A percentile compares a stretch with the other conserved stretches of the same genome.
Conservation (phyloP, 73 alveolate species). For the Paramecium sonneborni region DNA sequence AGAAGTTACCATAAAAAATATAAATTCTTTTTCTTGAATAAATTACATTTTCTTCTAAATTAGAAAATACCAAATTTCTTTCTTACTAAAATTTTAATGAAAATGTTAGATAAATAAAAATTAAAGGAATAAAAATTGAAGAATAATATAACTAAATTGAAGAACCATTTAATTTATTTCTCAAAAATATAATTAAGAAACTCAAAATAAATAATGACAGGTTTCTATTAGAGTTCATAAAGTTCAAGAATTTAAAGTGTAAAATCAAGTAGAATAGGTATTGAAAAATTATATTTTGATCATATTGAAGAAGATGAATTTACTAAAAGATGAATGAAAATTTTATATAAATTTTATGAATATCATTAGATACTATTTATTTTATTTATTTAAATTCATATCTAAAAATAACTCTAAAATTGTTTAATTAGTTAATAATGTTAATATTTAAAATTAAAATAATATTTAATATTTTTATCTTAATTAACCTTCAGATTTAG, state of each 20-base stretch:
- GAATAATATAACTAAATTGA: neutral
- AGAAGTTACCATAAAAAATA: neutral
- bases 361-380: neutral
- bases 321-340: neutral
- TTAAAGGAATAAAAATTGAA: neutral
- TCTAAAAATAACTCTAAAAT: too few relatives aligned
- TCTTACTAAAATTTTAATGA: neutral
- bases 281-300: neutral
- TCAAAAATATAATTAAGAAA: neutral
- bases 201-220: neutral
- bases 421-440: too few relatives aligned
- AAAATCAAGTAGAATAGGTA: neutral
- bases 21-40: neutral
- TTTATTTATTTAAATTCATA: too few relatives aligned
- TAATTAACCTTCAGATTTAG: too few relatives aligned
- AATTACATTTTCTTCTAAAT: neutral
- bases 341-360: neutral
- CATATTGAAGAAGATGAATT: neutral
- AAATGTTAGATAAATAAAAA: neutral
- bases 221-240: neutral
- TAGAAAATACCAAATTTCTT: neutral
- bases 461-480: too few relatives aligned
- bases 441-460: too few relatives aligned
- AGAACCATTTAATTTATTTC: neutral
- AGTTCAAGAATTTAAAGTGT: neutral